Base-by-base conservation (phyloP, 805 yeast species). In the Saccharomyces eubayanus region DNA sequence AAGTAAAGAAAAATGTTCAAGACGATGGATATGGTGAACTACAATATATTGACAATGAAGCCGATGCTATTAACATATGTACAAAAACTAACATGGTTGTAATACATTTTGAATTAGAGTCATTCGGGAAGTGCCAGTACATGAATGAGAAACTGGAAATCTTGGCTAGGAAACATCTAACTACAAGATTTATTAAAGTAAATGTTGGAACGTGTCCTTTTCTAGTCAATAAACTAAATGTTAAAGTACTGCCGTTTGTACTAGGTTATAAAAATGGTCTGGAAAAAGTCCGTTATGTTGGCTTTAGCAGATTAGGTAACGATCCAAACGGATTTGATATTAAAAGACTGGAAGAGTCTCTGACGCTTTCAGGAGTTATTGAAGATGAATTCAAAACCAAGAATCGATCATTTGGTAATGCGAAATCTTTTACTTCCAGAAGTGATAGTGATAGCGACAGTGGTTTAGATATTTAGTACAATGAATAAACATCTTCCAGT, bases 191-290 rank as follows among this genome's bases (percentile, higher is more conserved):
- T 55, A 67, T 77, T 21, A 74, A 78, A 48, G 77, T 86, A 3
- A 73, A 77, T 52, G 96, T 87, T 0, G 78, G 74, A 36, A 71
- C 77, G 41, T 86, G 91, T 1, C 90, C 95, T 3, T 89, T 89
- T 62, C 71, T 89, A 47, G 89, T 82, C 4, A 70, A 81, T 2
- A 82, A 81, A 62, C 74, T 89, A 43, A 72, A 74, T 2, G 75
- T 89, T 50, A 80, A 84, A 63, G 82, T 85, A 10, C 72, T 89
- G 5, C 96, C 96, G 0, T 84, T 83, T 58, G 82, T 88, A 2
- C 68, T 85, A 1, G 73, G 82, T 8, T 89, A 84, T 62, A 72
- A 70, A 11, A 72, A 77, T 40, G 91, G 91, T 1, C 68, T 75
- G 47, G 92, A 87, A 60, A 64, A 73, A 3, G 75, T 77, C 12